Evolutionary conservation across 2,329 filamentous ascomycete species (phyloP), one percentile per base, ranked within the genome.

Genomic region (Calonectria montana): DNA sequence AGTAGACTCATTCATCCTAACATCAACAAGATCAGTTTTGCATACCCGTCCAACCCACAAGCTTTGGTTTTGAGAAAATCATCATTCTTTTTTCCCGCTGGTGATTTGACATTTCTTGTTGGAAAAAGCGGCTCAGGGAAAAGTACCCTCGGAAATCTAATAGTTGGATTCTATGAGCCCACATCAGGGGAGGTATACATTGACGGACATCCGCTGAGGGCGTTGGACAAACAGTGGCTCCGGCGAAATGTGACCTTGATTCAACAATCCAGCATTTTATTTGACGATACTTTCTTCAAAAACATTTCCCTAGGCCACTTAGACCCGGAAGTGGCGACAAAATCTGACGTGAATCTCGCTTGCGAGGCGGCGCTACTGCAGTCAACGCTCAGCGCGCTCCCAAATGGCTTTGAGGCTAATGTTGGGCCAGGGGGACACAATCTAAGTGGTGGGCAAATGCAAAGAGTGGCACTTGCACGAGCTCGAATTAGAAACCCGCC

Each of bases 101-200:
- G 94, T 0, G 87, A 94, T 73, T 91, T 93, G 3, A 94, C 92
- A 0, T 98, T 97, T 78, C 87, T 98, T 2, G 90, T 98, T 62
- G 97, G 96, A 0, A 90, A 89, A 77, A 98, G 95, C 78, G 97
- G 97, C 0, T 98, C 94, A 2, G 96, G 96, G 0, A 98, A 98
- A 82, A 98, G 95, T 76, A 98, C 96, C 0, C 80, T 98, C 1
- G 92, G 93, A 1, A 95, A 94, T 79, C 87, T 98, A 0, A 87
- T 98, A 0, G 87, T 95, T 63, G 90, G 92, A 15, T 94, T 97
- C 76, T 98, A 98, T 79, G 86, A 90, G 8, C 90, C 94, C 0
- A 82, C 84, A 0, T 84, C 84, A 0, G 96, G 96, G 0, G 82
- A 89, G 0, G 91, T 98, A 18, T 80, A 88, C 0, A 84, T 98